phyloP scores from a whole-genome alignment of 768 basidiomycete species.

The Crucibulum laeve region DNA sequence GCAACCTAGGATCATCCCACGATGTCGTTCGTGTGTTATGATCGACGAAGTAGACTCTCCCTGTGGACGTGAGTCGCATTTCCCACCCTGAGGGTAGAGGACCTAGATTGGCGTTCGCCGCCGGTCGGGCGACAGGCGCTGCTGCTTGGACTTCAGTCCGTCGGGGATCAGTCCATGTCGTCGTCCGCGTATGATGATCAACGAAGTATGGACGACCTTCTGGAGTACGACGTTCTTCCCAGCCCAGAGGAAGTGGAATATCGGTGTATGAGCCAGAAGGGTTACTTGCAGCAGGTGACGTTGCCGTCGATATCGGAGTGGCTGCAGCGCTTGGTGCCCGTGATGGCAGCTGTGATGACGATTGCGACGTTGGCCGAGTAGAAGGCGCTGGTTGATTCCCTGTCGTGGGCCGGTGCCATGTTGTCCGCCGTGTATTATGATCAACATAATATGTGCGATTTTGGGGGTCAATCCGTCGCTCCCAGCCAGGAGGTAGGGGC shows the following conservation, averaged over 20 bases:
- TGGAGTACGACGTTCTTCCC: constrained; percentile 90
- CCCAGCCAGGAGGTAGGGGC: constrained; percentile 77
- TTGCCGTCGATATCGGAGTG: constrained; percentile 11
- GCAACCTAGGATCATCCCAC: constrained; percentile 91
- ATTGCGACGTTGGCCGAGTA: constrained; percentile 21
- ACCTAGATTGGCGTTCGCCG: constrained; percentile 62
- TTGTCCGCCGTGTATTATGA: constrained; percentile 75
- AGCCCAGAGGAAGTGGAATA: constrained; percentile 79
- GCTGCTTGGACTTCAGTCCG: constrained; percentile 32
- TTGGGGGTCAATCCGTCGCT: constrained; percentile 69
- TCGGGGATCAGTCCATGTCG: constrained; percentile 90
- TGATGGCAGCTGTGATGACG: constrained; percentile 16
- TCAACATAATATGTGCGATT: constrained; percentile 84
- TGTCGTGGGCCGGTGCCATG: constrained; percentile 66
- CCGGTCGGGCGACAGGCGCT: constrained; percentile 40
- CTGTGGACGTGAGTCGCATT: constrained; percentile 85
- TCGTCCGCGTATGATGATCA: constrained; percentile 78
- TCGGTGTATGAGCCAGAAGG: constrained; percentile 42
- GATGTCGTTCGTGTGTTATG: constrained; percentile 87
- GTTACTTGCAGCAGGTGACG: constrained; percentile 8
- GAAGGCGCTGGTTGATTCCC: constrained; percentile 13
- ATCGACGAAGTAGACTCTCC: constrained; percentile 88
- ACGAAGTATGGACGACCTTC: constrained; percentile 73
- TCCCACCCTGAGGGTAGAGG: constrained; percentile 92
- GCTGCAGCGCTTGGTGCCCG: constrained; percentile 21